Evolutionary conservation across 176 grass and related monocot genomes (phyloP), one percentile per base, ranked within the genome.

Genomic region (Lolium multiflorum): DNA sequence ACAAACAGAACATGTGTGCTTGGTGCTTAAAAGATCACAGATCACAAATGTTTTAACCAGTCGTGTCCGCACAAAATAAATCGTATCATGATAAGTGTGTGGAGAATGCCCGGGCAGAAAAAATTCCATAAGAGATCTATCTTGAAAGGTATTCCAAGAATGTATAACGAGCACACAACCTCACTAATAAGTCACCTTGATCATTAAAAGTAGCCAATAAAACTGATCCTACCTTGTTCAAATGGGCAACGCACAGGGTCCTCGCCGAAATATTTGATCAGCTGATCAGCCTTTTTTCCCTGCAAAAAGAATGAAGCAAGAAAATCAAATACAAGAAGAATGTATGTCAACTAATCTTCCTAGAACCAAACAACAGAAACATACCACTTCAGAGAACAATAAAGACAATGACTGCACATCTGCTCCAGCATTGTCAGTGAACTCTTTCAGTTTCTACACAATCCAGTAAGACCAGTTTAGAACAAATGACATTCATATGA

Each of bases 171-270:
- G 22, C 63, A 37, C 18, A 77, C 60, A 39, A 49, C 71, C 46
- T 43, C 47, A 67, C 9, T 26, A 66, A 39, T 16, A 24, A 52
- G 11, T 83, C 61, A 70, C 48, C 31, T 47, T 73, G 68, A 48
- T 67, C 35, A 24, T 25, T 38, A n/a, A 44, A 62, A 73, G 46
- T 62, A 63, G 50, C 13, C 28, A 74, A 73, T 67, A 6, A 38
- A 78, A 85, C 39, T 43, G 3, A 63, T 50, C 5, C 87, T 86
- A 94, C 96, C 96, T 98, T 98, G 96, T 86, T 98, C 96, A 86
- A 98, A 98, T n/a, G 96, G 96, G 70, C 96, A 98, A 43, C 92
- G 93, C 21, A 91, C 89, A 83, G 96, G 96, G 85, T 98, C 96
- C 82, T 98, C 96, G 26, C 96, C 96, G 50, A 98, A 98, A 94